Evolutionary conservation across 2,329 filamentous ascomycete species (phyloP), one percentile per base, ranked within the genome.

Genomic region (Neopestalotiopsis sp.): DNA sequence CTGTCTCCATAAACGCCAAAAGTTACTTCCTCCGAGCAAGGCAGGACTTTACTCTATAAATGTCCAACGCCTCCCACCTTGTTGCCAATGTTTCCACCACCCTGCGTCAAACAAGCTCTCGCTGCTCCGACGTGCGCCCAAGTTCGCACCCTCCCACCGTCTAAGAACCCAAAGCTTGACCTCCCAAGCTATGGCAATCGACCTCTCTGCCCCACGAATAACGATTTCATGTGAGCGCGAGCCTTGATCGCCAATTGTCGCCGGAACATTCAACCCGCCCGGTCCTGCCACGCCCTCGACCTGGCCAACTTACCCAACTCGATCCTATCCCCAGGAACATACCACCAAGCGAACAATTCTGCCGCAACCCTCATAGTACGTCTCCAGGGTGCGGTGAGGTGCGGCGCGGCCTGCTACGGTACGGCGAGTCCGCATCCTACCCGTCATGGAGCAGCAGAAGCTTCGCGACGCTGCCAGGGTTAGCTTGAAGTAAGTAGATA

Each of bases 181-280:
- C 67, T 70, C 69, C 74, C 75, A 68, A 76, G 74, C 70, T 78
- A 79, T 79, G 77, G 77, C 74, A 75, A 72, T 75, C 77, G 72
- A 70, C 70, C 74, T 69, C 70, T 70, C 72, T 68, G 68, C 67
- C 71, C 70, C 63, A 67, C 53, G 70, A 72, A 73, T 64, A 71
- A 71, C 72, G 74, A 77, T 70, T 77, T 74, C 72, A 75, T 77
- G 77, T 78, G 77, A 79, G 77, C 75, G 72, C 70, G 70, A 69
- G 71, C 68, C 71, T 63, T 59, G 75, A 72, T 72, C 76, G 74
- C 76, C 75, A 78, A 73, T 72, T 73, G 68, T 74, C 70, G 69
- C 74, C 68, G 71, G 70, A 70, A 67, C 30, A 28, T 24, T 28
- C 24, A 59, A 24, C 7, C 57, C 20, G 20, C 28, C 28, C 20